Base-by-base conservation (phyloP, 148 eudicot species). In the Diospyros kaki region DNA sequence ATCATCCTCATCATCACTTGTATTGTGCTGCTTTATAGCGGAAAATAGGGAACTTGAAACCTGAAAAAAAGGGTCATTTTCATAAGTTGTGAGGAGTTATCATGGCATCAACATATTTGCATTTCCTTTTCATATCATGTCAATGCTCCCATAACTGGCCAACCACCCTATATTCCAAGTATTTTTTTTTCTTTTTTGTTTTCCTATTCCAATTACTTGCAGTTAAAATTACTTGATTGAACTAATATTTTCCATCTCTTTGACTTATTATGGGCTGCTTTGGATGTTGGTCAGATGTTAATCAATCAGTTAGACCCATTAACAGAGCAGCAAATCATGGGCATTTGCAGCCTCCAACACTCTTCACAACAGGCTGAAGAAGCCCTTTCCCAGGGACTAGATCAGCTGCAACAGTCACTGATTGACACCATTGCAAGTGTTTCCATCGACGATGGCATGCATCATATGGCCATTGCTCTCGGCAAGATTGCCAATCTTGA, bases 361-460 rank as follows among this genome's bases (percentile, higher is more conserved):
- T 86, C 97, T 0, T 88, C 94, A 10, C 94, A 93, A 63, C 98
- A 93, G 76, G 94, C 97, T 1, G 98, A 93, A 77, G 98, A 93
- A 67, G 98, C 98, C 10, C 85, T 93, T 0, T 66, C 86, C 50
- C 98, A 91, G 75, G 98, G 98, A 2, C 64, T 91, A 39, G 98
- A 93, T 1, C 98, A 93, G 64, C 85, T 93, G 28, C 94, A 91
- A n/a, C 92, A 89, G 74, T 93, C 98, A 12, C 77, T 93, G 39
- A 86, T 91, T 6, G 97, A 91, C 54, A 89, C 94, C 11, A 84
- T 93, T 13, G 91, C 97, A 11, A 78, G 77, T 50, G 89, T 80
- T 17, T 82, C 90, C 3, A 68, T 89, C 63, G 73, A 82, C 3
- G 94, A 89, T 65, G 89, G 91, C 50, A 87, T 91, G 90, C 98